These are phyloP conservation scores for Candida maris DNA, from an alignment of 805 yeast genomes.

Conservation along the genomic window DNA sequence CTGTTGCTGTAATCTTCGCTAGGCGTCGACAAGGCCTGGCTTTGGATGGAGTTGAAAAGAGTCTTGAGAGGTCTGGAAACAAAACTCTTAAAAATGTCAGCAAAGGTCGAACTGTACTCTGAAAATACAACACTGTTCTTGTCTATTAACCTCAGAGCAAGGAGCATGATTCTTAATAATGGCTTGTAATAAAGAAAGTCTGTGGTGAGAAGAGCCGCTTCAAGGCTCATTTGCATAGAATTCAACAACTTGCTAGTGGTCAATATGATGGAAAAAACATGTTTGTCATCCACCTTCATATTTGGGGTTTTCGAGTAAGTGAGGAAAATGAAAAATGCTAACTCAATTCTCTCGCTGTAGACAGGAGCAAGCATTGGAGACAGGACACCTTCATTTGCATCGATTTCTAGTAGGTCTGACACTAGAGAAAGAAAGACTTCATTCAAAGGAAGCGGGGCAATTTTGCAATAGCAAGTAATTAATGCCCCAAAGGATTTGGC, in stretches of 20 bases:
- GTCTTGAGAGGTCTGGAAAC: slow-evolving; percentile 64
- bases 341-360: slow-evolving; percentile 60
- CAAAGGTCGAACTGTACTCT: slow-evolving; percentile 48
- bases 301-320: slow-evolving; percentile 35
- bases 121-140: slow-evolving; percentile 39
- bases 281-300: slow-evolving; percentile 30
- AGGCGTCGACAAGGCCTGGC: slow-evolving; percentile 44
- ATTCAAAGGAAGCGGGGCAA: slow-evolving; percentile 28
- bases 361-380: slow-evolving; percentile 46
- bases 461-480: slow-evolving; percentile 59
- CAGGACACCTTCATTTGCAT: slow-evolving; percentile 49
- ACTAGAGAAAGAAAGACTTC: slow-evolving; percentile 35
- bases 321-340: slow-evolving; percentile 53
- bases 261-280: slow-evolving; percentile 39
- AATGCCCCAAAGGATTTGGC: slow-evolving; percentile 80
- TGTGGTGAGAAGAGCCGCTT: slow-evolving; percentile 37
- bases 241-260: slow-evolving; percentile 43
- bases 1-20: slow-evolving; percentile 34
- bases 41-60: slow-evolving; percentile 55
- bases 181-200: slow-evolving; percentile 50
- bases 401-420: slow-evolving; percentile 47
- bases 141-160: slow-evolving; percentile 43
- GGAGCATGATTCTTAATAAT: slow-evolving; percentile 53
- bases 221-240: slow-evolving; percentile 48
- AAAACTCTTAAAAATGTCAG: slow-evolving; percentile 57